Conservation (phyloP, 768 basidiomycete genomes). For the Panaeolus cyanescens region DNA sequence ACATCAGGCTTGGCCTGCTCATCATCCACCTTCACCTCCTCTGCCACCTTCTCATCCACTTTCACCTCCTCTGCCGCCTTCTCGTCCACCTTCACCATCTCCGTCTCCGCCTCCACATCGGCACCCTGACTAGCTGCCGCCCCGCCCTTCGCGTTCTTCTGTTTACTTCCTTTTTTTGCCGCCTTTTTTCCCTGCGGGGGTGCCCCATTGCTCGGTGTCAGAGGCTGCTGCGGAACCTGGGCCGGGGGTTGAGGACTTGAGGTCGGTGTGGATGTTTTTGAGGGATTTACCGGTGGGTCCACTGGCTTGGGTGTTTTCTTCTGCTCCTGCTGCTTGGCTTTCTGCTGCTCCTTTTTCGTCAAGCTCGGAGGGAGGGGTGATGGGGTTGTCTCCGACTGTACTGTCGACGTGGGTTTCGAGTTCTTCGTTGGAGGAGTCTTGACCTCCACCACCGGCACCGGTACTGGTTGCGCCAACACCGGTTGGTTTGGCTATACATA, state of each 20-base stretch:
- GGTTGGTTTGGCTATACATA: constrained; percentile 2
- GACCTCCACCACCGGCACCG: constrained; percentile 7
- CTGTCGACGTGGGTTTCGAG: constrained; percentile 6
- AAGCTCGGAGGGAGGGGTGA: constrained; percentile 10
- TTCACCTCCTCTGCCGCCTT: neutral
- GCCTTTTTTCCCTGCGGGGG: constrained; percentile 6
- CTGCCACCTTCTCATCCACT: neutral
- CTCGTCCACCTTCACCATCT: neutral
- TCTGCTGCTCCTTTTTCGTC: constrained; percentile 11
- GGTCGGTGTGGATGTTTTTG: constrained; percentile 11
- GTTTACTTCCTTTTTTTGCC: constrained; percentile 11
- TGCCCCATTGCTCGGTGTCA: constrained; percentile 10
- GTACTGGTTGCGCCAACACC: constrained; percentile 4
- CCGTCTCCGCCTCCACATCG: neutral
- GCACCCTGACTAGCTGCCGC: neutral
- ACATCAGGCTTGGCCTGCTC: neutral
- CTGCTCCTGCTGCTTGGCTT: constrained; percentile 7
- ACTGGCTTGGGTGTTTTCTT: constrained; percentile 7
- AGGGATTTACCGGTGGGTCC: constrained; percentile 9
- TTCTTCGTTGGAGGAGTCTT: constrained; percentile 14
- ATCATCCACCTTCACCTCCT: neutral
- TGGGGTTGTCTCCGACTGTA: constrained; percentile 9
- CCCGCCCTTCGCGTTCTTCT: constrained; percentile 8
- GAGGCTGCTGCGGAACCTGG: constrained; percentile 8
- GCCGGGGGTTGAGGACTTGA: neutral